Conservation (phyloP, 2,329 filamentous ascomycete genomes). For the Trichocomaceae sp. region DNA sequence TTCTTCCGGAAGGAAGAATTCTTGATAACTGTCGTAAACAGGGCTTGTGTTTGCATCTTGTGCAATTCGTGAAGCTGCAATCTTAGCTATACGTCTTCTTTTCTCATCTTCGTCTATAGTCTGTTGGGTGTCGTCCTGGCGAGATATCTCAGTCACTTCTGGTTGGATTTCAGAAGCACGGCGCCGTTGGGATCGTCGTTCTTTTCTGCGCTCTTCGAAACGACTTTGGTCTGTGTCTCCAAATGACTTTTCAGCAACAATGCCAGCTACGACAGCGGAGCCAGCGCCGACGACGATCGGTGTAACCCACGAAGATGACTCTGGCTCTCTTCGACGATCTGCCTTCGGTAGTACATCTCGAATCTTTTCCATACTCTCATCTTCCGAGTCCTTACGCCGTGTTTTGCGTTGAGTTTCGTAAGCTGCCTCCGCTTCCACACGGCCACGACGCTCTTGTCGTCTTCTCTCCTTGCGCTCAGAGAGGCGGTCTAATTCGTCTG, state of each 20-base stretch:
- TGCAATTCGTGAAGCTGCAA: constrained; percentile 24
- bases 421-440: constrained; percentile 10
- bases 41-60: constrained; percentile 24
- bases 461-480: constrained; percentile 11
- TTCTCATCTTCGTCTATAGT: constrained; percentile 17
- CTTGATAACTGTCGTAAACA: constrained; percentile 37
- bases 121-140: constrained; percentile 19
- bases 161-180: constrained; percentile 19
- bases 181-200: constrained; percentile 36
- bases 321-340: neutral
- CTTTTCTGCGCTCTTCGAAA: constrained; percentile 31
- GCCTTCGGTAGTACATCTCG: neutral
- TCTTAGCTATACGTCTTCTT: constrained; percentile 22
- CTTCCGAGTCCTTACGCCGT: constrained; percentile 19
- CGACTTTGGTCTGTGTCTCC: constrained; percentile 28
- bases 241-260: constrained; percentile 28
- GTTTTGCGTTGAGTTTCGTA: constrained; percentile 17
- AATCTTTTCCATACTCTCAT: constrained; percentile 5
- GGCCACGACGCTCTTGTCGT: constrained; percentile 10
- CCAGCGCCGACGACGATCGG: constrained; percentile 45
- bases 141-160: constrained; percentile 20
- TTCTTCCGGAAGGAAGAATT: constrained; percentile 38
- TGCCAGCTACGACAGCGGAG: constrained; percentile 41
- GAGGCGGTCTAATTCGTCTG: constrained; percentile 12
- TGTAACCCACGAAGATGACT: constrained; percentile 26